These are phyloP conservation scores for Saururus chinensis DNA, from an alignment of 164 flowering plant species.

Conservation along the genomic window DNA sequence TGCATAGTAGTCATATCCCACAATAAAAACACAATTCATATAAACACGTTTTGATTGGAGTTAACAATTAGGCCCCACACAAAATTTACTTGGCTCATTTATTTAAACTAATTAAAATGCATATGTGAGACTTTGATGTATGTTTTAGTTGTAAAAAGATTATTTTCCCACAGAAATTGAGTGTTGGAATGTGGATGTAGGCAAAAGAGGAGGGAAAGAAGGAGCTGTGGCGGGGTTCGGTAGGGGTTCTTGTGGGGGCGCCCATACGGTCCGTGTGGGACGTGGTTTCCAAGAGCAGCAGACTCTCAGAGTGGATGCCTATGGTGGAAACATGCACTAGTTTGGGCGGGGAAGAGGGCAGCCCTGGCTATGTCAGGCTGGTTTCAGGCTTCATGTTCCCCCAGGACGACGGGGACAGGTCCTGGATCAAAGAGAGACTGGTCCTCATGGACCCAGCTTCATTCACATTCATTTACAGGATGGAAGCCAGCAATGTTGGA, in stretches of 20 bases:
- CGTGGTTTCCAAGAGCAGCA: constrained; percentile 35
- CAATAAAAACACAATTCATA: too few relatives aligned
- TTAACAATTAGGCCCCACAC: too few relatives aligned
- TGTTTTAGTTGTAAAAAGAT: too few relatives aligned
- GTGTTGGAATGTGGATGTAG: constrained; percentile 6
- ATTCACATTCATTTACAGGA: constrained; percentile 27
- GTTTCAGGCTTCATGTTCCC: constrained; percentile 73
- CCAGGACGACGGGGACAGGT: constrained; percentile 48
- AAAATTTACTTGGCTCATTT: too few relatives aligned
- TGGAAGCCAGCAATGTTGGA: constrained; percentile 56
- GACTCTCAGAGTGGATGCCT: constrained; percentile 61
- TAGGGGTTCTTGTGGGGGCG: constrained; percentile 34
- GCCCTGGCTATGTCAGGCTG: constrained; percentile 33
- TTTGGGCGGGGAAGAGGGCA: constrained; percentile 42
- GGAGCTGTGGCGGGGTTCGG: constrained; percentile 39
- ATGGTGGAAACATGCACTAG: constrained; percentile 58
- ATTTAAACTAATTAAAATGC: too few relatives aligned
- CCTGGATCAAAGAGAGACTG: constrained; percentile 58
- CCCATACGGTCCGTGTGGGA: constrained; percentile 42
- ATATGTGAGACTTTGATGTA: too few relatives aligned
- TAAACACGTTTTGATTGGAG: too few relatives aligned
- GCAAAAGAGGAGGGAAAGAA: constrained; percentile 7
- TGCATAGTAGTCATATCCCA: too few relatives aligned
- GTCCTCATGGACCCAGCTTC: constrained; percentile 32
- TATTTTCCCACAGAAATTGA: background rate